These are phyloP conservation scores for Pseudofabraea citricarpa DNA, from an alignment of 2,329 filamentous ascomycete species.

Conservation along the genomic window DNA sequence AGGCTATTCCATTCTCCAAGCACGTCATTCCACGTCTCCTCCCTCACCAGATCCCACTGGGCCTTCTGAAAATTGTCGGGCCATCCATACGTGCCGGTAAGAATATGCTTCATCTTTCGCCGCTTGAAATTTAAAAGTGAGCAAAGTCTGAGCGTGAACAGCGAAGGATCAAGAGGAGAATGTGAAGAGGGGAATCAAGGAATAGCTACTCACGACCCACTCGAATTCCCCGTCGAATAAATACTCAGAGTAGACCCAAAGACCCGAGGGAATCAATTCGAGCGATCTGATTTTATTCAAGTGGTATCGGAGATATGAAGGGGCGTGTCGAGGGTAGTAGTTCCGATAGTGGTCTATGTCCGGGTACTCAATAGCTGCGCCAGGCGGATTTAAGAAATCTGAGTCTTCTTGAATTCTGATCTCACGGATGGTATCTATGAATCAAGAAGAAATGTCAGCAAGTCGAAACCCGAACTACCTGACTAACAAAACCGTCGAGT, in stretches of 20 bases:
- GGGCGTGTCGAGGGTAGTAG: conserved; percentile 1
- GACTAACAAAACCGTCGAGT: background rate
- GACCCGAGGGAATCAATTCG: background rate
- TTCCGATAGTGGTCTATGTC: background rate
- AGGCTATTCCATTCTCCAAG: background rate
- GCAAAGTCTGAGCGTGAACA: background rate
- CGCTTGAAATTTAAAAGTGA: background rate
- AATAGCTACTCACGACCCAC: background rate
- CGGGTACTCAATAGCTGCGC: background rate
- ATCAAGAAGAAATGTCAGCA: background rate
- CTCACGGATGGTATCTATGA: background rate
- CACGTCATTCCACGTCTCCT: background rate
- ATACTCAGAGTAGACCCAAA: background rate
- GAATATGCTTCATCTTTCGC: conserved; percentile 1
- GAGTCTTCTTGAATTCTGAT: background rate
- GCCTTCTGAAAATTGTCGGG: background rate
- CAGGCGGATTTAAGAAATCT: background rate
- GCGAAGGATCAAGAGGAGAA: background rate
- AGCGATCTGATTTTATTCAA: conserved; percentile 1
- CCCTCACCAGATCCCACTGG: background rate
- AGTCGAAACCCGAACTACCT: background rate
- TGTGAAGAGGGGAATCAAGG: background rate
- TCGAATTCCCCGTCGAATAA: background rate
- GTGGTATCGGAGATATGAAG: background rate
- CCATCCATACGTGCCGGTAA: conserved; percentile 1